phyloP scores from a whole-genome alignment of 331 rosid genomes.

The Acacia concinna region DNA sequence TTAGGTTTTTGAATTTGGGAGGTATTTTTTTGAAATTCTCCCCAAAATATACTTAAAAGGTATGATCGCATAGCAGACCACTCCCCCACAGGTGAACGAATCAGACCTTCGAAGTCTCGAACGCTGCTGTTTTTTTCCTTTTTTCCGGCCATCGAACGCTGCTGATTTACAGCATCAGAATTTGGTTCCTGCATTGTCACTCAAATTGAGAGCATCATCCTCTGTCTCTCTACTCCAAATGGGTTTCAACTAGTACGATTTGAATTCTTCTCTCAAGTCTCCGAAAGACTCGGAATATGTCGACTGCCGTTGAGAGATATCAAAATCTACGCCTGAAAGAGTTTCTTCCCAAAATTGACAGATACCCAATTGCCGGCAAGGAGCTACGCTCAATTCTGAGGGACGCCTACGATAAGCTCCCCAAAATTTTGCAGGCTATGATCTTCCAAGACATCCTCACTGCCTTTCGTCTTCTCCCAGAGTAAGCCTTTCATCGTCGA shows the following conservation, averaged over 20 bases:
- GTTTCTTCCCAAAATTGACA: conserved; percentile 43
- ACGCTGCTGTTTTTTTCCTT: no score
- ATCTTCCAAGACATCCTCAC: conserved; percentile 66
- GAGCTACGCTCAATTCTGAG: conserved; percentile 70
- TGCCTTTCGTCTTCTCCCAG: conserved; percentile 82
- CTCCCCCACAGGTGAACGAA: no score
- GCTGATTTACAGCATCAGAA: neutral
- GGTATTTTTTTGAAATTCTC: no score
- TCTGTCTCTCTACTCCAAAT: neutral
- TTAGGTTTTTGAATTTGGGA: no score
- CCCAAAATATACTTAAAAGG: no score
- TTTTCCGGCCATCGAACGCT: no score
- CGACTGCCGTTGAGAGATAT: conserved; percentile 55
- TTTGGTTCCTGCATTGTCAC: neutral
- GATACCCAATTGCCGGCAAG: conserved; percentile 69
- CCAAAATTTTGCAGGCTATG: conserved; percentile 66
- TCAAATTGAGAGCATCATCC: neutral
- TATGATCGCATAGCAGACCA: no score
- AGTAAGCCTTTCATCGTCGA: conserved; percentile 41
- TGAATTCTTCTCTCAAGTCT: neutral
- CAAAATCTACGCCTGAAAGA: conserved; percentile 46
- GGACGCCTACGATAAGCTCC: conserved; percentile 52
- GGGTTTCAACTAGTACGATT: neutral
- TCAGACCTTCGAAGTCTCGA: no score
- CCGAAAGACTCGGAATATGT: conserved; percentile 37